These are phyloP conservation scores for Athelia psychrophila DNA, from an alignment of 1,284 basidiomycete genomes.

Conservation along the genomic window DNA sequence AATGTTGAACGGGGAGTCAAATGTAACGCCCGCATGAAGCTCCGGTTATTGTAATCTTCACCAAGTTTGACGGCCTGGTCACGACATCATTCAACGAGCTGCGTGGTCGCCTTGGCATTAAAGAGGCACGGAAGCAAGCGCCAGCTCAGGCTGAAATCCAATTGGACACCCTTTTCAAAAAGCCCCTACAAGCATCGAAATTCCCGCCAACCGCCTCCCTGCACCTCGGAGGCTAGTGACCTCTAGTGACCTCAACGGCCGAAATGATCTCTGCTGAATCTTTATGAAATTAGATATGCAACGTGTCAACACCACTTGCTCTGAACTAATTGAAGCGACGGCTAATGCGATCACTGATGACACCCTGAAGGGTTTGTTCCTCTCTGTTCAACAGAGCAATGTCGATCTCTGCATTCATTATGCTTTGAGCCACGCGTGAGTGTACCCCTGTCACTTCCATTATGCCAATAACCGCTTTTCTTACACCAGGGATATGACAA, in stretches of 20 bases:
- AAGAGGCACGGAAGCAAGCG: slow-evolving; percentile 10
- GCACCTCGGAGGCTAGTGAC: slow-evolving; percentile 6
- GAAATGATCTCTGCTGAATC: background rate
- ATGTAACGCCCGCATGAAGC: slow-evolving; percentile 11
- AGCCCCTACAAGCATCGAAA: slow-evolving; percentile 7
- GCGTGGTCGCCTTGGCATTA: slow-evolving; percentile 4
- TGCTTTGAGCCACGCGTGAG: background rate
- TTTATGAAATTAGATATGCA: slow-evolving; percentile 5
- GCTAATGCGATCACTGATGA: slow-evolving; percentile 14
- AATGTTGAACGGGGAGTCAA: background rate
- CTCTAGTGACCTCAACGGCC: background rate
- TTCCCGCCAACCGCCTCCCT: slow-evolving; percentile 18
- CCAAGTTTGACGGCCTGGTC: slow-evolving; percentile 22
- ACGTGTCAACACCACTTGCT: slow-evolving; percentile 11
- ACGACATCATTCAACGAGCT: slow-evolving; percentile 8
- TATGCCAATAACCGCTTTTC: too few species aligned
- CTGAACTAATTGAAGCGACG: slow-evolving; percentile 16
- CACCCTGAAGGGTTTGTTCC: slow-evolving; percentile 14
- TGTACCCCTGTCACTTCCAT: too few species aligned
- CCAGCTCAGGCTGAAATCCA: slow-evolving; percentile 11
- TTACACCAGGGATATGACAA: too few species aligned
- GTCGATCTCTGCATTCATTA: slow-evolving; percentile 10
- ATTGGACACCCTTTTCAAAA: background rate
- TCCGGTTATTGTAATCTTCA: slow-evolving; percentile 25
- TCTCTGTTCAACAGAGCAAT: slow-evolving; percentile 20